These are phyloP conservation scores for Naematelia aurantialba DNA, from an alignment of 768 basidiomycete species.

Conservation along the genomic window DNA sequence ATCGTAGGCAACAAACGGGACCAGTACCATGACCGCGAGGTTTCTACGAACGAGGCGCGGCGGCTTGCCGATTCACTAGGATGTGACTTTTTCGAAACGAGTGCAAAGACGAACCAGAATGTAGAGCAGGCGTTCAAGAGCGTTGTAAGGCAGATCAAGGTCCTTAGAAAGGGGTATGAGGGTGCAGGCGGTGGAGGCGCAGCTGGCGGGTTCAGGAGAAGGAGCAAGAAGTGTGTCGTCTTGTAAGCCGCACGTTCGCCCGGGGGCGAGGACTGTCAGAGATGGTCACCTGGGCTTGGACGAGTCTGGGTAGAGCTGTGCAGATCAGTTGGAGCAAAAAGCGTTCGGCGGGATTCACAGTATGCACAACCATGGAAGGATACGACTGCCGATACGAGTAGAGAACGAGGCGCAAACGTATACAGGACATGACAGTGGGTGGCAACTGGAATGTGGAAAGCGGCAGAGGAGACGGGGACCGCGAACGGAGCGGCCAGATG, in stretches of 20 bases:
- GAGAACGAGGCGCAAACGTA: too few relatives aligned
- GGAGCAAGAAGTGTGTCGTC: conserved; percentile 55
- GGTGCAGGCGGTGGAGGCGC: conserved; percentile 49
- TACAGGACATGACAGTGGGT: too few relatives aligned
- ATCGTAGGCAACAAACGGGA: conserved; percentile 96
- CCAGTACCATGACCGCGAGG: conserved; percentile 84
- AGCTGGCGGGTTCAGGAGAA: conserved; percentile 61
- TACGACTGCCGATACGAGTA: too few relatives aligned
- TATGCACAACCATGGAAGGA: too few relatives aligned
- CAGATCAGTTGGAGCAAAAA: neutral
- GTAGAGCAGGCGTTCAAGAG: conserved; percentile 85
- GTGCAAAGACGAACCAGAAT: conserved; percentile 90
- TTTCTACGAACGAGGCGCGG: conserved; percentile 82
- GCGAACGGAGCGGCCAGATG: neutral
- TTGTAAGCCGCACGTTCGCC: conserved; percentile 23
- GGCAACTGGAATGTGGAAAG: neutral
- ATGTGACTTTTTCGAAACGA: conserved; percentile 92
- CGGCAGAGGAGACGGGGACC: neutral
- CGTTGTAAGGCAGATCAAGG: conserved; percentile 58
- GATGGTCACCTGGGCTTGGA: too few relatives aligned
- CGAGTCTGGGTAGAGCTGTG: neutral
- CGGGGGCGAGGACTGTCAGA: neutral
- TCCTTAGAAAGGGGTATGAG: conserved; percentile 21
- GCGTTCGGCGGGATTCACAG: neutral
- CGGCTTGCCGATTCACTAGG: conserved; percentile 76